Percentiles rank a stretch among this genome's conserved stretches.
These are phyloP conservation scores for Rhodosporidiobolus sp. DNA, from an alignment of 768 basidiomycete genomes.

Conservation along the genomic window DNA sequence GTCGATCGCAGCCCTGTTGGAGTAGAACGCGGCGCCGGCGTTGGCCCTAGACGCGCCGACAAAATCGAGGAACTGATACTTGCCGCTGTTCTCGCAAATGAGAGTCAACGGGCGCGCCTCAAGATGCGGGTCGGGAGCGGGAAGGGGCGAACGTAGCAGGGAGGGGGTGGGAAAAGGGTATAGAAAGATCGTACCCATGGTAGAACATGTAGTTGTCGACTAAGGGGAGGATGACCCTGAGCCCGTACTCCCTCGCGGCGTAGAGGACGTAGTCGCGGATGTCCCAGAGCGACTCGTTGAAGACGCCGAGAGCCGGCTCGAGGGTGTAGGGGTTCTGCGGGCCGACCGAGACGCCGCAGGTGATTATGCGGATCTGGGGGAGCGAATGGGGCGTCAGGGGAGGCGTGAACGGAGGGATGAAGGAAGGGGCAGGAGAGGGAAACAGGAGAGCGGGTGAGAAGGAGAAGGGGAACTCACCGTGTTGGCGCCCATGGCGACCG, in stretches of 20 bases:
- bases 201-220: slow-evolving; percentile 18
- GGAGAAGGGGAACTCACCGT: slow-evolving; percentile 39
- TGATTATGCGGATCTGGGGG: slow-evolving; percentile 13
- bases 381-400: neutral
- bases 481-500: slow-evolving; percentile 41
- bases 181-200: neutral
- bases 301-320: slow-evolving; percentile 39
- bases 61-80: slow-evolving; percentile 39
- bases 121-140: neutral
- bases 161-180: neutral
- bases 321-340: slow-evolving; percentile 35
- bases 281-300: slow-evolving; percentile 38
- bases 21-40: slow-evolving; percentile 36
- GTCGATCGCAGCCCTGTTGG: slow-evolving; percentile 1
- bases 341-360: slow-evolving; percentile 45
- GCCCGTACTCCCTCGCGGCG: slow-evolving; percentile 35
- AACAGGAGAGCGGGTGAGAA: slow-evolving; percentile 10
- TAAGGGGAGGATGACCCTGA: slow-evolving; percentile 36
- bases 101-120: neutral
- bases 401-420: too few species aligned
- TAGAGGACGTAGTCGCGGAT: slow-evolving; percentile 21
- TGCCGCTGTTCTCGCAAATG: slow-evolving; percentile 14
- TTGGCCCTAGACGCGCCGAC: slow-evolving; percentile 18
- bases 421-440: neutral
- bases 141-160: too few species aligned